These are phyloP conservation scores for Pseudonitzschia multiseries DNA, from an alignment of 108 stramenopile genomes.

Conservation along the genomic window DNA sequence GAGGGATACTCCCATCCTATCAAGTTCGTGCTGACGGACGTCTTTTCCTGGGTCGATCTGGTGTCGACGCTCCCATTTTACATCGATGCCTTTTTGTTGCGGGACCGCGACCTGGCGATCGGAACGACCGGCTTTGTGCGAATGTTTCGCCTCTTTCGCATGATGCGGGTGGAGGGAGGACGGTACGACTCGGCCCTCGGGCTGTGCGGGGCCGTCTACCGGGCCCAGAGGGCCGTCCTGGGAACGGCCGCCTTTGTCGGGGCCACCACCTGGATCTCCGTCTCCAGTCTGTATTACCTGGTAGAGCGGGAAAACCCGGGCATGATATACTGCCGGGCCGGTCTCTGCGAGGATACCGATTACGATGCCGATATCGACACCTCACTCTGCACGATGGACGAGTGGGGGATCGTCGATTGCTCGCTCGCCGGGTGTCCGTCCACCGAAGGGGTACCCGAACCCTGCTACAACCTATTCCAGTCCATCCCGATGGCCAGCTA, in stretches of 20 bases:
- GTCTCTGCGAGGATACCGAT: slow-evolving; percentile 20
- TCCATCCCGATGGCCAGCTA: slow-evolving; percentile 72
- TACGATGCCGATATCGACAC: slow-evolving; percentile 59
- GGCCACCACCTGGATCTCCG: slow-evolving; percentile 78
- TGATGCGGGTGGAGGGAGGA: slow-evolving; percentile 85
- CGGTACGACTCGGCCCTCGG: slow-evolving; percentile 77
- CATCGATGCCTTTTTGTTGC: slow-evolving; percentile 76
- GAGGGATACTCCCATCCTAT: slow-evolving; percentile 45
- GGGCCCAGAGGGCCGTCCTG: slow-evolving; percentile 66
- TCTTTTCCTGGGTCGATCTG: slow-evolving; percentile 83
- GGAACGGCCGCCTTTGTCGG: slow-evolving; percentile 86
- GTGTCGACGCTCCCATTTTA: slow-evolving; percentile 87
- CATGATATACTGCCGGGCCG: slow-evolving; percentile 83
- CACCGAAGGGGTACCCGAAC: slow-evolving; percentile 37
- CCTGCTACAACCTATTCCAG: slow-evolving; percentile 78
- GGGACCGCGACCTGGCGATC: slow-evolving; percentile 43
- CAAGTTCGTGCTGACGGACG: slow-evolving; percentile 46
- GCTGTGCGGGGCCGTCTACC: slow-evolving; percentile 78
- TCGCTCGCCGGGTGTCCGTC: slow-evolving; percentile 59
- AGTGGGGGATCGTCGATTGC: slow-evolving; percentile 76
- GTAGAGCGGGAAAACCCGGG: slow-evolving; percentile 73
- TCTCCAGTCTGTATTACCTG: slow-evolving; percentile 76
- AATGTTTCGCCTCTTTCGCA: slow-evolving; percentile 89
- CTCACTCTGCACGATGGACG: slow-evolving; percentile 58
- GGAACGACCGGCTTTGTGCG: slow-evolving; percentile 79